Conservation (phyloP, 306 rosid species). For the Malus sylvestris region DNA sequence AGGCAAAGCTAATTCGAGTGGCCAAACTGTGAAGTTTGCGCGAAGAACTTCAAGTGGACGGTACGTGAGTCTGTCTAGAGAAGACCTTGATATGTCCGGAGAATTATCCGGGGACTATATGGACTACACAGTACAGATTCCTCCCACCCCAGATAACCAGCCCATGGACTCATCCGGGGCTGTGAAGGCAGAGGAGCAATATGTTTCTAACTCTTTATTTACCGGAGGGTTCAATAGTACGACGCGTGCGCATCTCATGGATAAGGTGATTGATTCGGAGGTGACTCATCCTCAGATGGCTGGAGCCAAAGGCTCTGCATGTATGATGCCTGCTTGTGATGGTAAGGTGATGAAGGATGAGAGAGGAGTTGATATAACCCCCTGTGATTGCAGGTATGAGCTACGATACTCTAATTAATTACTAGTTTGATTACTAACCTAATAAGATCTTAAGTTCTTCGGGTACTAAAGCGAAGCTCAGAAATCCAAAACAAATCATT, state of each 20-base stretch:
- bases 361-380: constrained; percentile 67
- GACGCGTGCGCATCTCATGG: constrained; percentile 85
- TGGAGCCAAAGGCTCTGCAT: constrained; percentile 79
- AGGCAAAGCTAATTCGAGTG: constrained; percentile 25
- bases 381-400: constrained; percentile 84
- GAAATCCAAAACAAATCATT: background rate
- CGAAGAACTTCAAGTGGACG: constrained; percentile 82
- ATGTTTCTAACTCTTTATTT: constrained; percentile 75
- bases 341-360: constrained; percentile 90
- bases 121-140: constrained; percentile 89
- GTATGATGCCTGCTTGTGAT: constrained; percentile 66
- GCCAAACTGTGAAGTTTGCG: constrained; percentile 69
- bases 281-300: constrained; percentile 95
- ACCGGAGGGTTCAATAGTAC: constrained; percentile 91
- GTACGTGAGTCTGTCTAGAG: constrained; percentile 71
- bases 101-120: constrained; percentile 66
- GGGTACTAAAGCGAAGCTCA: background rate
- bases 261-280: constrained; percentile 81
- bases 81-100: constrained; percentile 76
- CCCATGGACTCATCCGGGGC: constrained; percentile 73
- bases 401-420: background rate
- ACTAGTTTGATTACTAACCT: background rate
- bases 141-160: constrained; percentile 81
- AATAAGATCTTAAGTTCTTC: background rate
- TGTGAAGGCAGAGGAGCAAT: constrained; percentile 83